Base-by-base conservation (phyloP, 2,329 filamentous ascomycete genomes). In the Huntiella bhutanensis region DNA sequence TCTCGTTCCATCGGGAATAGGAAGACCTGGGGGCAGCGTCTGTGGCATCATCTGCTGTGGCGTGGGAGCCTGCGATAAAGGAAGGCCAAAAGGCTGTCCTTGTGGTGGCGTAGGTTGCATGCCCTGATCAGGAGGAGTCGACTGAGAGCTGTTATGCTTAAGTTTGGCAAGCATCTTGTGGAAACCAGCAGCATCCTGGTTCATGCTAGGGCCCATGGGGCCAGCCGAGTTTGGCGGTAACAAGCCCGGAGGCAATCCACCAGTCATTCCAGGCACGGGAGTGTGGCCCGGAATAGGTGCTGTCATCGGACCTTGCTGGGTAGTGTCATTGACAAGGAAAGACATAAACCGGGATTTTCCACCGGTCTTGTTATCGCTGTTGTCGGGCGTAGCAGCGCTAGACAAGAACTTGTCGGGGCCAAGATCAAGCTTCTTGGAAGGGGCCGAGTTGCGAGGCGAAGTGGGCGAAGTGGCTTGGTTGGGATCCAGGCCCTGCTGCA, bases 81-180 rank as follows among this genome's bases (percentile, higher is more conserved):
- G 22, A 28, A 28, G 22, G 7, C 22, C 22, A 28, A 28, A 28
- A 12, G 41, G 41, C 13, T 13, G 6, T 28, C 22, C 22, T 34
- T 33, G 41, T 22, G 43, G 40, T 8, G 49, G 41, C 3, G 49
- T 41, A 12, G 41, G 45, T 16, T 47, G 49, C 19, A 45, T 47
- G 4, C 39, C 57, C 1, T 59, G 59, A 7, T 67, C 64, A 22
- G 70, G 67, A 41, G 64, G 62, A 39, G 59, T 64, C 52, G 55
- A 54, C 39, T 61, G 55, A 5, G 63, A 50, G 2, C 64, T 69
- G 49, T 75, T 71, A 48, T 66, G 66, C 51, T 86, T 80, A 36
- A 94, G 72, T 70, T 94, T 92, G 54, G 82, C 74, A 33, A 94
- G 66, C 40, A 95, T 73, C 39, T 78, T 74, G 53, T 85, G 75